phyloP scores from a whole-genome alignment of 2,329 filamentous ascomycete species.

The Triangularia setosa region DNA sequence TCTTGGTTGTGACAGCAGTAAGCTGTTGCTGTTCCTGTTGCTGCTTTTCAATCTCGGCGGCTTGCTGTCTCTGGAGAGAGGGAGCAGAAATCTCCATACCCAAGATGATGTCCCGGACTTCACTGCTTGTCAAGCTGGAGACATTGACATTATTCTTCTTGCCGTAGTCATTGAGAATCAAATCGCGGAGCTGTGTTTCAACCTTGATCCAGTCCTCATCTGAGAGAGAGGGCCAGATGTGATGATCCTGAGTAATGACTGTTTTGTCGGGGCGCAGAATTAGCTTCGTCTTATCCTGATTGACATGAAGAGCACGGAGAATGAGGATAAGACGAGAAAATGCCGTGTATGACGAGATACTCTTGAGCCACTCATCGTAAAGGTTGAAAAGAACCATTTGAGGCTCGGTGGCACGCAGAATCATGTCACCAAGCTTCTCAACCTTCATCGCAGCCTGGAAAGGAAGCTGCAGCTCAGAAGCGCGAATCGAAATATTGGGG shows the following conservation, averaged over 20 bases:
- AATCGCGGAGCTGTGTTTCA: slow-evolving; percentile 90
- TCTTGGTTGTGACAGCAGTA: slow-evolving; percentile 96
- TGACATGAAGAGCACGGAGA: slow-evolving; percentile 90
- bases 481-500: slow-evolving; percentile 97
- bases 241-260: slow-evolving; percentile 96
- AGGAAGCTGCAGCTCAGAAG: slow-evolving; percentile 91
- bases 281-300: slow-evolving; percentile 97
- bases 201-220: slow-evolving; percentile 99
- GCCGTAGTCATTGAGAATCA: slow-evolving; percentile 97
- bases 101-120: slow-evolving; percentile 96
- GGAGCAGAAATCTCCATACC: slow-evolving; percentile 99
- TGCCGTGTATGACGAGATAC: slow-evolving; percentile 95
- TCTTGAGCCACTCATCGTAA: slow-evolving; percentile 98
- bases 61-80: slow-evolving; percentile 96
- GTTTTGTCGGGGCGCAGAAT: slow-evolving; percentile 94
- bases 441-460: slow-evolving; percentile 99
- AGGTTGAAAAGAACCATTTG: slow-evolving; percentile 99
- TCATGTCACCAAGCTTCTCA: slow-evolving; percentile 99
- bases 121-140: slow-evolving; percentile 90
- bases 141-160: slow-evolving; percentile 99
- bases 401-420: slow-evolving; percentile 93
- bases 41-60: slow-evolving; percentile 98
- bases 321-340: slow-evolving; percentile 95
- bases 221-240: slow-evolving; percentile 92
- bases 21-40: slow-evolving; percentile 95